phyloP scores from a whole-genome alignment of 257 asterid genomes.

The Coffea canephora region DNA sequence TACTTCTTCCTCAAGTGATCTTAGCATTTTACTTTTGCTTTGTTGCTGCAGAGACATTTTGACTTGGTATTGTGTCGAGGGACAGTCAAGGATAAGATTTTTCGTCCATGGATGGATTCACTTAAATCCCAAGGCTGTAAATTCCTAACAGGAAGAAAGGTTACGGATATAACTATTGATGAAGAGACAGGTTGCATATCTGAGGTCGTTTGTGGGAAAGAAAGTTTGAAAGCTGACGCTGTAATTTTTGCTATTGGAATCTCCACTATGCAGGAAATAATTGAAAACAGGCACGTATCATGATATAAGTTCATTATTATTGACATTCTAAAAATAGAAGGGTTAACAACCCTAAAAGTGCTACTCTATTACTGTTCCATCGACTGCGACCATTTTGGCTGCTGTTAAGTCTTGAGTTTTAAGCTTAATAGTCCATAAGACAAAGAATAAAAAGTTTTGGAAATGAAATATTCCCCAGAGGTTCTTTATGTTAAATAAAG shows the following conservation, averaged over 20 bases:
- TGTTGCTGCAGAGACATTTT: slow-evolving; percentile 39
- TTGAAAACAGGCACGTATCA: slow-evolving; percentile 40
- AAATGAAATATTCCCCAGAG: neutral
- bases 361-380: neutral
- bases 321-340: neutral
- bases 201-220: slow-evolving; percentile 56
- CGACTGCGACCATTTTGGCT: neutral
- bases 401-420: neutral
- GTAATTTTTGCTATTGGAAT: slow-evolving; percentile 56
- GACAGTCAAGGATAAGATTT: slow-evolving; percentile 43
- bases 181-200: slow-evolving; percentile 49
- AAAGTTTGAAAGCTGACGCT: slow-evolving; percentile 55
- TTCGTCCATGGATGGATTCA: slow-evolving; percentile 53
- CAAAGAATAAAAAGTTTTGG: neutral
- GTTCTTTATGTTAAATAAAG: neutral
- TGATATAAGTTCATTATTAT: neutral
- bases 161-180: slow-evolving; percentile 43
- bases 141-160: slow-evolving; percentile 51
- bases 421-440: neutral
- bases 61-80: slow-evolving; percentile 58
- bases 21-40: neutral
- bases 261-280: slow-evolving; percentile 57
- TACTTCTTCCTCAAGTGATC: neutral
- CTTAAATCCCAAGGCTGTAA: slow-evolving; percentile 53
- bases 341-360: too few species aligned